Base-by-base conservation (phyloP, 805 yeast species). In the Komagataella populi region DNA sequence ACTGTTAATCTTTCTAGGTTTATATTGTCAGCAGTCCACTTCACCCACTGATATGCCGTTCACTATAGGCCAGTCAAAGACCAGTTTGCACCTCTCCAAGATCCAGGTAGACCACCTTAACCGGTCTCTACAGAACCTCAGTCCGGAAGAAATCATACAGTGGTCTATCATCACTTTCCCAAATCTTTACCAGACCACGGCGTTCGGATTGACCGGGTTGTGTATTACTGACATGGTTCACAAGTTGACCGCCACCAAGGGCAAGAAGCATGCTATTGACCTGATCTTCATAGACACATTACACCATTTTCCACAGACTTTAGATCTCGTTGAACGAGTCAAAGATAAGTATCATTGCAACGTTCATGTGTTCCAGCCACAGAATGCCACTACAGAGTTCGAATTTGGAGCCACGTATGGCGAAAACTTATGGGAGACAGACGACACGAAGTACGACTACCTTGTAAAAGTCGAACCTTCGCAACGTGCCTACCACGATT, bases 261-360 rank as follows among this genome's bases (percentile, higher is more conserved):
- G 53, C 50, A 54, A 63, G 24, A 53, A 53, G 3, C 64, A 68
- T 47, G 75, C 82, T 0, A 71, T 86, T 6, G 95, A 89, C 51
- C 70, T 90, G 52, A 83, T 91, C 2, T 91, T 91, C 63, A 73
- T 90, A 48, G 97, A 91, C 63, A 91, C 98, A 0, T 70, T 91
- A 55, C 87, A 90, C 61, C 97, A 91, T 65, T 91, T 91, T 72
- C 89, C 91, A n/a, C 98, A 91, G 65, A 91, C 98, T 1, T 68
- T 83, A 46, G 87, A 83, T 3, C 73, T 91, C 45, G 83, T 90
- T 4, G 72, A 77, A 1, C 70, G 68, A 10, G 75, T 91, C 45
- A 69, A 77, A 58, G 56, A 60, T 14, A 75, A 71, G 54, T 91
- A 91, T 63, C 75, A 80, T 2, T 72, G 71, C 48, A 71, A 70